Conservation (phyloP, 495 filamentous ascomycete species). For the Neurospora sp. region DNA sequence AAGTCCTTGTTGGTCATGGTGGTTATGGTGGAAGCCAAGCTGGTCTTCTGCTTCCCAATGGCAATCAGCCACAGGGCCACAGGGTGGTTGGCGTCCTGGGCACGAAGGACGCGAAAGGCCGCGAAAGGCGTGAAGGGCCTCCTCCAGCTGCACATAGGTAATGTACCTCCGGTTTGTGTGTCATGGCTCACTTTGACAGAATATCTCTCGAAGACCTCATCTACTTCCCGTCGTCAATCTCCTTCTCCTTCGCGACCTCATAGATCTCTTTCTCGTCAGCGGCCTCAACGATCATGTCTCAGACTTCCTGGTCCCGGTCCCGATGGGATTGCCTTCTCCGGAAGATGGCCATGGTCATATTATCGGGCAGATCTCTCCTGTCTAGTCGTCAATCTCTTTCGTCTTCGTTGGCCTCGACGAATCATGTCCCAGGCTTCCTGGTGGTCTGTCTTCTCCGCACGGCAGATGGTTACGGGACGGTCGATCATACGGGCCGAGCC, state of each 20-base stretch:
- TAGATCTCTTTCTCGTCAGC: constrained; percentile 57
- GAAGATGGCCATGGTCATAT: constrained; percentile 27
- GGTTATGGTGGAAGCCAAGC: constrained; percentile 16
- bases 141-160: constrained; percentile 63
- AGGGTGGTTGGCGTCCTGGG: constrained; percentile 37
- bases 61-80: constrained; percentile 58
- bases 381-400: constrained; percentile 32
- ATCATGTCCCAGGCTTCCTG: not conserved
- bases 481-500: not conserved
- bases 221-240: not conserved
- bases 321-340: not conserved
- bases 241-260: constrained; percentile 38
- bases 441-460: not conserved
- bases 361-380: constrained; percentile 46
- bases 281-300: constrained; percentile 54
- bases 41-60: constrained; percentile 47
- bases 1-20: constrained; percentile 72
- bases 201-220: constrained; percentile 61
- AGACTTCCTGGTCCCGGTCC: constrained; percentile 42
- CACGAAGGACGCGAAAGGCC: constrained; percentile 39
- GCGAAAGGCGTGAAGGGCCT: constrained; percentile 18
- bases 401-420: not conserved
- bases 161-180: constrained; percentile 26
- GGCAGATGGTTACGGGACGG: not conserved
- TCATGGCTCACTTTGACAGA: constrained; percentile 45